A percentile compares a stretch with the other conserved stretches of the same genome.
Evolutionary conservation across 495 filamentous ascomycete genomes (phyloP).

Genomic region (Xylaria intraflava): DNA sequence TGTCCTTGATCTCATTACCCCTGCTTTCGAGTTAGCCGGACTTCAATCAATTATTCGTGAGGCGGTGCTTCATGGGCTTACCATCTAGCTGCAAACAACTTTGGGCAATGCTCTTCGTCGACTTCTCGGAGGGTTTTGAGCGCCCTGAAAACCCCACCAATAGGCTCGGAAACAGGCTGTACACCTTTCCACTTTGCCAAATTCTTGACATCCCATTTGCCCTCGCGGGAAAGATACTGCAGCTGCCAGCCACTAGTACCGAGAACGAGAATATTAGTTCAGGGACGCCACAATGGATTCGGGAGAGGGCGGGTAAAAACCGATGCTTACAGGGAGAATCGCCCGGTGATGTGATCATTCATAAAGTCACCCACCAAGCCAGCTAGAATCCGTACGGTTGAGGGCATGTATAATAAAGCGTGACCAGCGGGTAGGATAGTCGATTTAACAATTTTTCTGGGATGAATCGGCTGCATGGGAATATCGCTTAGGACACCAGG

Average conservation of each 20-base stretch:
- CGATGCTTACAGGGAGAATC: conserved; percentile 55
- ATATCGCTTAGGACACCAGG: conserved; percentile 20
- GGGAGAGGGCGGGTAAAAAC: background rate
- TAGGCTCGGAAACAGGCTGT: conserved; percentile 66
- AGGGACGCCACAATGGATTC: background rate
- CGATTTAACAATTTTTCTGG: conserved; percentile 55
- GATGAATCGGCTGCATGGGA: conserved; percentile 35
- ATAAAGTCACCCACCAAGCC: conserved; percentile 82
- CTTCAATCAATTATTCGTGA: background rate
- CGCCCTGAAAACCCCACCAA: conserved; percentile 69
- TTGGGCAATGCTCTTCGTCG: conserved; percentile 75
- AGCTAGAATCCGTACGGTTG: conserved; percentile 66
- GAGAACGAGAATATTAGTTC: conserved; percentile 2
- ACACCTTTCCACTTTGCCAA: conserved; percentile 83
- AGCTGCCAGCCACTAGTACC: conserved; percentile 70
- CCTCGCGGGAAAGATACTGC: conserved; percentile 73
- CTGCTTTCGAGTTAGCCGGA: conserved; percentile 16
- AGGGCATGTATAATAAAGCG: conserved; percentile 73
- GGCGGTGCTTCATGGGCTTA: no score
- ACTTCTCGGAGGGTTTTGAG: conserved; percentile 86
- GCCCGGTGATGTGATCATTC: conserved; percentile 62
- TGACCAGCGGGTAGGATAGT: conserved; percentile 77
- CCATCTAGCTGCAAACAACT: conserved; percentile 64
- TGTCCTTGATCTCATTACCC: conserved; percentile 55
- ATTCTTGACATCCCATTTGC: conserved; percentile 98